phyloP scores from a whole-genome alignment of 1,139 yeast genomes.

The Debaryomyces sp. region DNA sequence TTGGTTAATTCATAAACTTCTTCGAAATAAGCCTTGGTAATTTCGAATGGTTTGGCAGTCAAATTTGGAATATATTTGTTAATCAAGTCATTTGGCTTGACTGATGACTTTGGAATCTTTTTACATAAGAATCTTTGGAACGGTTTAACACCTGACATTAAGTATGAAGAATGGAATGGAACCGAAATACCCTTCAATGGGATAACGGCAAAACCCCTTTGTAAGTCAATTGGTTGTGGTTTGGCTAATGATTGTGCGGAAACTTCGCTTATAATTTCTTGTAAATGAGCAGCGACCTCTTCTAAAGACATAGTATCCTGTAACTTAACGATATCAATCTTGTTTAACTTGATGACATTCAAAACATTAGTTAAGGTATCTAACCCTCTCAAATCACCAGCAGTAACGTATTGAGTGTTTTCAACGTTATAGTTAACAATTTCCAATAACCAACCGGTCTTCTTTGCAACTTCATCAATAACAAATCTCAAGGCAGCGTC shows the following conservation, averaged over 20 bases:
- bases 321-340: constrained; percentile 88
- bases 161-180: constrained; percentile 98
- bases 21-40: constrained; percentile 95
- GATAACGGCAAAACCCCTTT: constrained; percentile 97
- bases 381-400: constrained; percentile 95
- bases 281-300: constrained; percentile 82
- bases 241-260: constrained; percentile 78
- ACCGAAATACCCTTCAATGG: constrained; percentile 98
- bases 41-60: constrained; percentile 96
- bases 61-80: constrained; percentile 97
- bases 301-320: constrained; percentile 82
- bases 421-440: constrained; percentile 98
- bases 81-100: constrained; percentile 89
- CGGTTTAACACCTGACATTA: constrained; percentile 98
- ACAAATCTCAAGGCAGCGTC: constrained; percentile 95
- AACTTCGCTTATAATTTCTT: constrained; percentile 86
- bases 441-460: constrained; percentile 93
- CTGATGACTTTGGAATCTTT: constrained; percentile 94
- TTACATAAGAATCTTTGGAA: constrained; percentile 96
- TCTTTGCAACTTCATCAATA: constrained; percentile 80
- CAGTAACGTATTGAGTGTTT: constrained; percentile 97
- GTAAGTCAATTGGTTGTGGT: constrained; percentile 95
- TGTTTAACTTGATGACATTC: constrained; percentile 89
- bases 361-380: constrained; percentile 92
- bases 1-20: constrained; percentile 91